Evolutionary conservation across 1,139 yeast species (phyloP), one percentile per base, ranked within the genome.

Genomic region (Yamadazyma kanchanaburiensis): DNA sequence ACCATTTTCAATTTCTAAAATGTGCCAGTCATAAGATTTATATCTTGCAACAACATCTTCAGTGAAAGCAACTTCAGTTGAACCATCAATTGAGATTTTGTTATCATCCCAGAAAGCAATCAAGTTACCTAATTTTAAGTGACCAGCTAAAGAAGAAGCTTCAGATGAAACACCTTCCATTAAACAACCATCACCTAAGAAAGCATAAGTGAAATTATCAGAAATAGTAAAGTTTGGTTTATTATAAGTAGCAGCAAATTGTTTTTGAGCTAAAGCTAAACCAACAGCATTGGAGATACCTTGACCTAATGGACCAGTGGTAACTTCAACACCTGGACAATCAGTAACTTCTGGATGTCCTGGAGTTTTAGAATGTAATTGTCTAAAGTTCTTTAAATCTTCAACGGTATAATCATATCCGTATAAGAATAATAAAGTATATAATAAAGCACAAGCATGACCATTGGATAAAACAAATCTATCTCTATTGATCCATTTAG

Each of bases 231-330:
- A 76, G 50, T 74, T 84, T 47, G 95, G 94, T 73, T 83, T 86
- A 82, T 91, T 89, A 78, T 81, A 91, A 46, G 83, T 81, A 42
- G 96, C 95, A 46, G 94, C 96, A 42, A 87, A 69, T 64, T 89
- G 94, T 46, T 80, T 79, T 67, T 87, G 95, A 39, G 96, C 98
- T 57, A 91, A 75, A 39, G 98, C 98, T 52, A 94, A 59, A 69
- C 99, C 99, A 51, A 91, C 96, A 34, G 96, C 97, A 60, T 89
- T 89, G 53, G 84, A 74, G 52, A 91, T 77, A 80, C 99, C 99
- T 71, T 91, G 99, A 59, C 99, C 99, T 53, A 91, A 78, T 40
- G 99, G 98, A 62, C 99, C 99, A 40, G 98, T 89, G 62, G 98
- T 89, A 54, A 89, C 95, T 60, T 94, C 98, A 37, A 88, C 80